These are phyloP conservation scores for Angomonas deanei DNA, from an alignment of 208 protist genomes.

Conservation along the genomic window DNA sequence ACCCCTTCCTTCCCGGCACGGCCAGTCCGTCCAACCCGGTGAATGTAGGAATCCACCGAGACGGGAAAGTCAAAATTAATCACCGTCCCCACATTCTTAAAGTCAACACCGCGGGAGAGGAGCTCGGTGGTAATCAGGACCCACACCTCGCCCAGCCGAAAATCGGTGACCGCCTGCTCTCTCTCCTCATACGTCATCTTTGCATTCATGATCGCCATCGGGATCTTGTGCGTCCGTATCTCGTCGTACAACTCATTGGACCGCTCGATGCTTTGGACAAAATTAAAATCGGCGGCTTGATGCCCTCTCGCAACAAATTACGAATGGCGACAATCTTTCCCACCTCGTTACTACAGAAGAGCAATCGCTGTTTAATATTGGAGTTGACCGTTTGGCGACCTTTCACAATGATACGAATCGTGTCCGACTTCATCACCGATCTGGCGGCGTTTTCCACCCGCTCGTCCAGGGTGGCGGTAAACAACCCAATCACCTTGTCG, in stretches of 20 bases:
- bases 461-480: slow-evolving; percentile 93
- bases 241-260: slow-evolving; percentile 95
- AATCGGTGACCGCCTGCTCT: slow-evolving; percentile 92
- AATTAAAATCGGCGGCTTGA: slow-evolving; percentile 95
- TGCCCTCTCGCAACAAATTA: slow-evolving; percentile 89
- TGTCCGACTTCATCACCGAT: slow-evolving; percentile 86
- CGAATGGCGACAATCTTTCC: slow-evolving; percentile 96
- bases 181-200: slow-evolving; percentile 88
- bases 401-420: slow-evolving; percentile 91
- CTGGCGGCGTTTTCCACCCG: slow-evolving; percentile 88
- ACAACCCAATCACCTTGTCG: slow-evolving; percentile 84
- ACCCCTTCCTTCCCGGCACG: slow-evolving; percentile 82
- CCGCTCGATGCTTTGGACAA: slow-evolving; percentile 98
- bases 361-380: slow-evolving; percentile 85
- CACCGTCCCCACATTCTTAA: slow-evolving; percentile 95
- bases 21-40: slow-evolving; percentile 93
- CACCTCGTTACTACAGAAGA: slow-evolving; percentile 95
- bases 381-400: slow-evolving; percentile 67
- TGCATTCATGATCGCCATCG: slow-evolving; percentile 89
- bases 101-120: slow-evolving; percentile 97
- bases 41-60: slow-evolving; percentile 94
- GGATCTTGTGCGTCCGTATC: slow-evolving; percentile 80
- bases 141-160: slow-evolving; percentile 95
- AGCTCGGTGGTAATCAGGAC: slow-evolving; percentile 96
- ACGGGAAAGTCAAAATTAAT: slow-evolving; percentile 99